Base-by-base conservation (phyloP, 371 early-diverging fungal genomes). In the Smittium mucronatum region DNA sequence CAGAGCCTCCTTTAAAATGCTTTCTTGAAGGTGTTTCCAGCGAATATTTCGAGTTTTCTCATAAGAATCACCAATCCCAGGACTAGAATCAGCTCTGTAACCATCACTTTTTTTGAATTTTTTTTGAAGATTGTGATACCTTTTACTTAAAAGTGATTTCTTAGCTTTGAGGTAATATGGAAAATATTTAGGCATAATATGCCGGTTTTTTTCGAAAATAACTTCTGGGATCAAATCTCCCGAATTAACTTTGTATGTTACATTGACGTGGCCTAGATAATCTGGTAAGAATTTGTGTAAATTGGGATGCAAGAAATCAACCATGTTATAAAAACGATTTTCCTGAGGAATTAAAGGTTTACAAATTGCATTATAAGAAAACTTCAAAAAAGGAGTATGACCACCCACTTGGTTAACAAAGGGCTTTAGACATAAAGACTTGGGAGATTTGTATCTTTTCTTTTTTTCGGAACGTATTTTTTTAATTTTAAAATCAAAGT, bases 261-360 rank as follows among this genome's bases (percentile, higher is more conserved):
- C 94, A 75, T 95, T 97, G 32, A 97, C 81, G 0, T 93, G 89
- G 26, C 98, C 97, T 71, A 95, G 78, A 75, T 94, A 97, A 36
- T 88, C 88, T 5, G 95, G 90, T 25, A 91, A 87, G 75, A 93
- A 97, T 1, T 86, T 88, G 58, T 89, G 77, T 31, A 97, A 80
- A 68, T 90, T 85, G 2, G 92, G 90, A 71, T 92, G 90, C 34
- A 83, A 76, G 30, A 81, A 75, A 69, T 91, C 92, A 21, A 96
- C 77, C 63, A 84, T 81, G 70, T 95, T 96, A 78, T 97, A 97
- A 76, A 97, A 95, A 29, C 78, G 76, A 64, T 89, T 87, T 71
- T 97, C 98, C 66, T 83, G 84, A 36, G 78, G 77, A 34, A 89
- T 87, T 67, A 94, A 84, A 2, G 94, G 92, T 73, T 93, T 93